These are phyloP conservation scores for Cladorrhinum sp. DNA, from an alignment of 2,329 filamentous ascomycete species.

Conservation along the genomic window DNA sequence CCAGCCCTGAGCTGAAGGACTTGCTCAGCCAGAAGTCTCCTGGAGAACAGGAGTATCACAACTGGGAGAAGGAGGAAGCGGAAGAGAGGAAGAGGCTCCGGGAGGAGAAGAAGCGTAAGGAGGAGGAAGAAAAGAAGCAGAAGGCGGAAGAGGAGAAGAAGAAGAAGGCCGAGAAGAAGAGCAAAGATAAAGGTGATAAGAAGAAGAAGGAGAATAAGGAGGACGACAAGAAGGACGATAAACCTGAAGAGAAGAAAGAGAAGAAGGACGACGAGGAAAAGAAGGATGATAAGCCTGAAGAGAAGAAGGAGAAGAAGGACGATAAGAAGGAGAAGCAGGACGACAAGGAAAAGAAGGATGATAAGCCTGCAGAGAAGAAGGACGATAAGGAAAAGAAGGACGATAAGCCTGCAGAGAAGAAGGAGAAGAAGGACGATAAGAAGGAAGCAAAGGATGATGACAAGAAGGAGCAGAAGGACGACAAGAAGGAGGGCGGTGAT, in stretches of 20 bases:
- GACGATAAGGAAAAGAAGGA: constrained; percentile 3
- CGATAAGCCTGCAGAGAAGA: not conserved
- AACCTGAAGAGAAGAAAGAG: constrained; percentile 1
- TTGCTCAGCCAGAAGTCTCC: constrained; percentile 38
- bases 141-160: constrained; percentile 34
- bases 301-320: constrained; percentile 15
- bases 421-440: not conserved
- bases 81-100: constrained; percentile 39
- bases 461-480: not conserved
- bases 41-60: constrained; percentile 35
- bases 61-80: constrained; percentile 47
- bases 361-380: not conserved
- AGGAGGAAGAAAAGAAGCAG: constrained; percentile 37
- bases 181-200: constrained; percentile 12
- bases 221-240: constrained; percentile 2
- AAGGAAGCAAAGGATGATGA: not conserved
- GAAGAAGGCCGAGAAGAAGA: constrained; percentile 17
- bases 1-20: constrained; percentile 35
- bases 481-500: not conserved
- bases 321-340: not conserved
- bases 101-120: constrained; percentile 40
- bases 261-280: constrained; percentile 6
- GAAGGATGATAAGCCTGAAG: constrained; percentile 1
- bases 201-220: constrained; percentile 1
- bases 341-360: not conserved